phyloP scores from a whole-genome alignment of 2,329 filamentous ascomycete genomes.

The Alternaria sp. region DNA sequence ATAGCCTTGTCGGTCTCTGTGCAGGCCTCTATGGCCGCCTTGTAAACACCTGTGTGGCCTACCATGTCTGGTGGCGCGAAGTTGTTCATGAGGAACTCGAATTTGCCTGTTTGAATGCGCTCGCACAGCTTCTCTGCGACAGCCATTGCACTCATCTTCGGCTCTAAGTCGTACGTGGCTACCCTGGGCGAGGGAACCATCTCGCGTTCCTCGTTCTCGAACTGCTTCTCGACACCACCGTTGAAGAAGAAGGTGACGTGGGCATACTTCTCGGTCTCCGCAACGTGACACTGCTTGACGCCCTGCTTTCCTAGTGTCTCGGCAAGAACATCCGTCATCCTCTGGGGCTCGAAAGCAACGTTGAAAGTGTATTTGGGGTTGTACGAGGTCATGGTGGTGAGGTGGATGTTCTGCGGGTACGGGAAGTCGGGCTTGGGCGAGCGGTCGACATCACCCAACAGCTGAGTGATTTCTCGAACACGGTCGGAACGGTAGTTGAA shows the following conservation, averaged over 20 bases:
- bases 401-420: slow-evolving; percentile 84
- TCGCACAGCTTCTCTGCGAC: slow-evolving; percentile 91
- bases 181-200: slow-evolving; percentile 96
- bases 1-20: slow-evolving; percentile 92
- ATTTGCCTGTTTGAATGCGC: slow-evolving; percentile 81
- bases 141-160: slow-evolving; percentile 91
- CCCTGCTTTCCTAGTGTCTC: slow-evolving; percentile 93
- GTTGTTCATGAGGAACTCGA: slow-evolving; percentile 99
- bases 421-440: slow-evolving; percentile 89
- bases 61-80: slow-evolving; percentile 99
- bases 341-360: slow-evolving; percentile 90
- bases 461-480: slow-evolving; percentile 92
- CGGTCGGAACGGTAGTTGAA: slow-evolving; percentile 99
- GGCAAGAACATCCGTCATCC: slow-evolving; percentile 97
- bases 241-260: slow-evolving; percentile 99
- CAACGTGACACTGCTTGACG: slow-evolving; percentile 92
- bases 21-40: slow-evolving; percentile 86
- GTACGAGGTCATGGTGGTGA: slow-evolving; percentile 99
- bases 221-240: slow-evolving; percentile 95
- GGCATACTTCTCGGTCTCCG: slow-evolving; percentile 99
- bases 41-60: slow-evolving; percentile 96
- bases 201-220: slow-evolving; percentile 88
- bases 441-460: slow-evolving; percentile 89
- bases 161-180: slow-evolving; percentile 91
- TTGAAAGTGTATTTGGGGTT: slow-evolving; percentile 94